Percentiles rank a stretch among this genome's conserved stretches.
Conservation (phyloP, 2,329 filamentous ascomycete species). For the Lasiodiplodia hormozganensis region DNA sequence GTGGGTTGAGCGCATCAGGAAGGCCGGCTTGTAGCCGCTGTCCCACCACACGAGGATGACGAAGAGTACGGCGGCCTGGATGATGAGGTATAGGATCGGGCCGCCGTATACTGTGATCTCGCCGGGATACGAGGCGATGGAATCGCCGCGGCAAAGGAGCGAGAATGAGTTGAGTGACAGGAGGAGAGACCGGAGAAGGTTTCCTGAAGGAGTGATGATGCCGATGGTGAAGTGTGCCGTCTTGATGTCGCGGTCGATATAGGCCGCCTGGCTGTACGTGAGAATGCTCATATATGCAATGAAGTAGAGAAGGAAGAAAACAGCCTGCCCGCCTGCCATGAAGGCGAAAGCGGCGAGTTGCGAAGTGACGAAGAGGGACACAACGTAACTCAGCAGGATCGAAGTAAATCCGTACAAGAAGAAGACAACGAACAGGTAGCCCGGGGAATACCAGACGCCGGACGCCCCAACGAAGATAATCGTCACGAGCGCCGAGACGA, state of each 20-base stretch:
- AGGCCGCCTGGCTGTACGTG: slow-evolving; percentile 74
- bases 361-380: slow-evolving; percentile 79
- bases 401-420: slow-evolving; percentile 82
- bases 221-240: slow-evolving; percentile 79
- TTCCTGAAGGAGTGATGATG: slow-evolving; percentile 77
- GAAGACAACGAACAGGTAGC: slow-evolving; percentile 82
- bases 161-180: slow-evolving; percentile 84
- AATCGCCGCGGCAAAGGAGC: slow-evolving; percentile 70
- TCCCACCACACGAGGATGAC: slow-evolving; percentile 79
- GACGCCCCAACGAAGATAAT: slow-evolving; percentile 72
- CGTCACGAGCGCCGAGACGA: slow-evolving; percentile 69
- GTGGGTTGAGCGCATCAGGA: slow-evolving; percentile 51
- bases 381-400: slow-evolving; percentile 76
- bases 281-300: slow-evolving; percentile 63
- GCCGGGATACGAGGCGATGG: slow-evolving; percentile 72
- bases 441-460: slow-evolving; percentile 76
- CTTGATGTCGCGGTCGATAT: slow-evolving; percentile 71
- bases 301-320: slow-evolving; percentile 57
- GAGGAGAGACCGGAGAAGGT: slow-evolving; percentile 75
- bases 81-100: slow-evolving; percentile 80
- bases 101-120: slow-evolving; percentile 79
- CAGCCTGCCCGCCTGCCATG: slow-evolving; percentile 76
- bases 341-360: slow-evolving; percentile 87
- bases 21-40: slow-evolving; percentile 68
- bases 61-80: slow-evolving; percentile 77